phyloP scores from a whole-genome alignment of 2,329 filamentous ascomycete genomes.

The Hypoxylon sp. region DNA sequence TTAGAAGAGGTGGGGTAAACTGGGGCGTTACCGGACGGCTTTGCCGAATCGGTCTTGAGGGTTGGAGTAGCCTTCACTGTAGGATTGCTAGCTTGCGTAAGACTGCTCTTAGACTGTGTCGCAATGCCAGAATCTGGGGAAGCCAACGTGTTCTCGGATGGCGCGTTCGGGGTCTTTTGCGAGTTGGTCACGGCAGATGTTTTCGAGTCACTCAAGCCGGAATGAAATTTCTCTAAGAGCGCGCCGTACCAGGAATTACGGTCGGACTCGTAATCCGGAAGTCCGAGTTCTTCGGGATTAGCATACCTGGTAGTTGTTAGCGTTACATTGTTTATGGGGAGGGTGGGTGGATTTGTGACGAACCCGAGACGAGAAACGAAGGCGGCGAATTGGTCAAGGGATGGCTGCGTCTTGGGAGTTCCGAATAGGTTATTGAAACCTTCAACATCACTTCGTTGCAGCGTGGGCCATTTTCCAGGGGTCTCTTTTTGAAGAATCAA shows the following conservation, averaged over 20 bases:
- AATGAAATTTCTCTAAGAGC: slow-evolving; percentile 30
- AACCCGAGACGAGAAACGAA: slow-evolving; percentile 38
- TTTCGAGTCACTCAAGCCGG: slow-evolving; percentile 40
- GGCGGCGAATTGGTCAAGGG: slow-evolving; percentile 35
- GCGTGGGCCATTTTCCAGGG: slow-evolving; percentile 72
- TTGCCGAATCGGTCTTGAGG: slow-evolving; percentile 12
- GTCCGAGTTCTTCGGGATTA: slow-evolving; percentile 31
- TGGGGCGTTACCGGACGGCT: slow-evolving; percentile 50
- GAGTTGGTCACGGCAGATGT: slow-evolving; percentile 16
- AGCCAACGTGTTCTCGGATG: slow-evolving; percentile 16
- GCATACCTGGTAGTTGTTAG: slow-evolving; percentile 36
- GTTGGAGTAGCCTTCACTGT: slow-evolving; percentile 19
- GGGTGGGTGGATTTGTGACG: slow-evolving; percentile 19
- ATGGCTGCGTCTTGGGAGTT: slow-evolving; percentile 17
- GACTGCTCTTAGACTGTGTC: slow-evolving; percentile 9
- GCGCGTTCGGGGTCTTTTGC: slow-evolving; percentile 7
- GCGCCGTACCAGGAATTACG: slow-evolving; percentile 39
- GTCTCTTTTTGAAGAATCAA: slow-evolving; percentile 73
- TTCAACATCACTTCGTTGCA: slow-evolving; percentile 56
- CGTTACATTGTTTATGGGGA: background rate
- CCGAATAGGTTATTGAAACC: slow-evolving; percentile 40
- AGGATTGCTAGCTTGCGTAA: slow-evolving; percentile 19
- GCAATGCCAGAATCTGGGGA: slow-evolving; percentile 2
- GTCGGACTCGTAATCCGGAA: slow-evolving; percentile 28
- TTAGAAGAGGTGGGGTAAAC: slow-evolving; percentile 88